phyloP scores from a whole-genome alignment of 768 basidiomycete genomes.

The Cantharellus anzutake region DNA sequence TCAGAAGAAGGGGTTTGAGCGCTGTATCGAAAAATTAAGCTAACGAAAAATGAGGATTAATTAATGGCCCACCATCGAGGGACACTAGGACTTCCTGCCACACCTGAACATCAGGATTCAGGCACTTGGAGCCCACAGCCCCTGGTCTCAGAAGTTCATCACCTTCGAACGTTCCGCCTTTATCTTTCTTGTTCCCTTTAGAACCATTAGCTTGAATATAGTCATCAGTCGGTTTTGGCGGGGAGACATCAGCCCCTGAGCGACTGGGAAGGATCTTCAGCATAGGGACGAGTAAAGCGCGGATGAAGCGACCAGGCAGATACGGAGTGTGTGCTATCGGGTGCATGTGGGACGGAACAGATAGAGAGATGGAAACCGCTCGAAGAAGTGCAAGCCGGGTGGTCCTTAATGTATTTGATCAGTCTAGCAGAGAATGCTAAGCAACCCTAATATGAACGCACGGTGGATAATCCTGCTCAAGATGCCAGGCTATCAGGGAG shows the following conservation, averaged over 20 bases:
- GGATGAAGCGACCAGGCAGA: constrained; percentile 30
- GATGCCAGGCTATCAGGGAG: constrained; percentile 32
- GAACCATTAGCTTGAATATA: constrained; percentile 14
- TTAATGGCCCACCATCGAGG: constrained; percentile 33
- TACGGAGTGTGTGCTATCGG: constrained; percentile 22
- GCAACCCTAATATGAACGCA: constrained; percentile 9
- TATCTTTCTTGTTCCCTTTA: constrained; percentile 48
- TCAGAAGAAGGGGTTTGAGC: neutral
- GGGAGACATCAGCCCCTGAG: neutral
- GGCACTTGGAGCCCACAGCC: constrained; percentile 23
- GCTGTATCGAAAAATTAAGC: neutral
- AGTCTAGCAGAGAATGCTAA: neutral
- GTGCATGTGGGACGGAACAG: constrained; percentile 20
- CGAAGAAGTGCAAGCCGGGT: constrained; percentile 28
- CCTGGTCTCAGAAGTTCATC: constrained; percentile 39
- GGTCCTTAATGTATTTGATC: no score
- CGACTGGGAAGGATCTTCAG: constrained; percentile 25
- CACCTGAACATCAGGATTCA: no score
- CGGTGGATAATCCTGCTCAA: constrained; percentile 27
- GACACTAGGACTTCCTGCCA: constrained; percentile 29
- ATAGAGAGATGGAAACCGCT: constrained; percentile 25
- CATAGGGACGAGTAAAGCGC: constrained; percentile 31
- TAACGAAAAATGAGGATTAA: neutral
- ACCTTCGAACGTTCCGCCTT: constrained; percentile 39
- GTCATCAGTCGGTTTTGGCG: neutral